Conservation (phyloP, 2,329 filamentous ascomycete genomes). For the Neodidymelliopsis sp. region DNA sequence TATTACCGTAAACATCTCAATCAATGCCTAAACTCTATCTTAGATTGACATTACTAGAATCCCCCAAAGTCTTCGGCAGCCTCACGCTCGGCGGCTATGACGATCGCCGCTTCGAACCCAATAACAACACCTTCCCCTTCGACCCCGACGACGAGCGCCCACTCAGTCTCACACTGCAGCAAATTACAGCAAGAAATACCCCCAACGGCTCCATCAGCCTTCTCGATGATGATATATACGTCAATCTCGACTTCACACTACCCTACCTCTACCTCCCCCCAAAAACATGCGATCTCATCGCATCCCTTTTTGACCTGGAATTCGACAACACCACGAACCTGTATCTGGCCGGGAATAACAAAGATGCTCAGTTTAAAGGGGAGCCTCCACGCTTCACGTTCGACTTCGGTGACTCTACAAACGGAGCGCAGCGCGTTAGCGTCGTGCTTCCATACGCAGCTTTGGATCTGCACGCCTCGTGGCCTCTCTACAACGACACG, state of each 20-base stretch:
- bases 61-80: conserved; percentile 26
- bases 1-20: neutral
- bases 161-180: neutral
- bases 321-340: conserved; percentile 42
- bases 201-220: conserved; percentile 34
- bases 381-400: conserved; percentile 43
- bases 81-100: conserved; percentile 54
- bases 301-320: conserved; percentile 42
- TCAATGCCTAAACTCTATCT: neutral
- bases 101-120: conserved; percentile 33
- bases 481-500: conserved; percentile 23
- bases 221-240: conserved; percentile 9
- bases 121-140: conserved; percentile 33
- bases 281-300: conserved; percentile 48
- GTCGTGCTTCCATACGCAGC: conserved; percentile 43
- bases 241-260: conserved; percentile 50
- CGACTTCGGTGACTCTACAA: conserved; percentile 12
- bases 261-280: conserved; percentile 44
- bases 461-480: conserved; percentile 31
- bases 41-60: neutral
- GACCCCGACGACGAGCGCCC: conserved; percentile 19
- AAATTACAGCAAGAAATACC: conserved; percentile 27
- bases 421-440: conserved; percentile 18
- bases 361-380: conserved; percentile 24
- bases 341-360: conserved; percentile 45